Conservation (phyloP, 2,329 filamentous ascomycete species). For the Penicillium brasilianum region DNA sequence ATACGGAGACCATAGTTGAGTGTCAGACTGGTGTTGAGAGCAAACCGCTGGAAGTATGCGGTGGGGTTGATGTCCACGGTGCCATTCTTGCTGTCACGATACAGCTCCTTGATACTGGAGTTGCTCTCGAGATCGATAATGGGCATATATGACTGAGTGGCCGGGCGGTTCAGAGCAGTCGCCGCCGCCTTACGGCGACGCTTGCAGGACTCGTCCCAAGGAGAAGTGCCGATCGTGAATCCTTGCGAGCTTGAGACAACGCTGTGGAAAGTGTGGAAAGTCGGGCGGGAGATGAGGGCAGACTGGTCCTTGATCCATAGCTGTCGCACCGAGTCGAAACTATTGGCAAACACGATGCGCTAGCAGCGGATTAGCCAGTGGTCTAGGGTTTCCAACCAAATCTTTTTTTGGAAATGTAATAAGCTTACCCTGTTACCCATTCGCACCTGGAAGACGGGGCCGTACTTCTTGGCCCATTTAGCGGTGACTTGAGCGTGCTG, state of each 20-base stretch:
- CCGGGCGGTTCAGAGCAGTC: constrained; percentile 76
- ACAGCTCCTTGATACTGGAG: constrained; percentile 73
- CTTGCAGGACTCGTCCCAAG: constrained; percentile 84
- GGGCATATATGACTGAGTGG: constrained; percentile 79
- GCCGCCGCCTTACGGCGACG: constrained; percentile 76
- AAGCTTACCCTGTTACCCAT: constrained; percentile 67
- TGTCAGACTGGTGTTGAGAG: constrained; percentile 76
- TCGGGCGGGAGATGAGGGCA: constrained; percentile 76
- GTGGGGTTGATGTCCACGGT: constrained; percentile 70
- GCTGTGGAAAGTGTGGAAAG: constrained; percentile 79
- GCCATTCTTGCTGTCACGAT: constrained; percentile 67
- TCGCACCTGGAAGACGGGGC: constrained; percentile 68
- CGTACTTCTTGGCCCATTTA: constrained; percentile 65
- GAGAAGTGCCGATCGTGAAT: constrained; percentile 81
- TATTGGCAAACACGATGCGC: constrained; percentile 78
- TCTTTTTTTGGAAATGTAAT: neutral
- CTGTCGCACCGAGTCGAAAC: constrained; percentile 71
- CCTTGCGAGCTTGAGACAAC: constrained; percentile 78
- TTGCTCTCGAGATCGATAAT: constrained; percentile 79
- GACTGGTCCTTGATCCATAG: constrained; percentile 82
- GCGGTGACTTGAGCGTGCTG: constrained; percentile 61
- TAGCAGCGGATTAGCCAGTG: constrained; percentile 34
- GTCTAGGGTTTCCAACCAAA: neutral
- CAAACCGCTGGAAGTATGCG: constrained; percentile 75
- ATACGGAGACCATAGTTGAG: constrained; percentile 82